Evolutionary conservation across 306 rosid species (phyloP), one percentile per base, ranked within the genome.

Genomic region (Neltuma alba): DNA sequence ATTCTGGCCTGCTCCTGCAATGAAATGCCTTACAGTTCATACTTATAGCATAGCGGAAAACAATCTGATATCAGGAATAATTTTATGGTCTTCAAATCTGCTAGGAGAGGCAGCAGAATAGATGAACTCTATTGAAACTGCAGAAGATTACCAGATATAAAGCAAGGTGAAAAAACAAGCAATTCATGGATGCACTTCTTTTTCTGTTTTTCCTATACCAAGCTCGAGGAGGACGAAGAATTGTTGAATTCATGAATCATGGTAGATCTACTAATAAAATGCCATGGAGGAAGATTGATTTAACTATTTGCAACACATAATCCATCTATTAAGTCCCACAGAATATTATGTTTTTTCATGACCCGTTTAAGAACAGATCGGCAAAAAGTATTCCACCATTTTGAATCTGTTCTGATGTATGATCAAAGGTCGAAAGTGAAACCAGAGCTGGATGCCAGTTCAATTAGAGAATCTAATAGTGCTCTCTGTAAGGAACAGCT

Each of bases 1-100:
- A 74, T 45, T 70, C 31, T 72, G 57, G 76, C 72, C 85, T 65
- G 80, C 77, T 76, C 62, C 85, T 82, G 80, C 80, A 75, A 79
- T 55, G 30, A 55, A 79, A 9, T 41, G 12, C 54, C 33, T 54
- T 47, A 6, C 74, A 45, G 15, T 21, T 74, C 41, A 73, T 23
- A 66, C 50, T 52, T 52, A 45, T 10, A 45, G 63, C 45, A 33
- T 9, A 37, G 33, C 12, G 28, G 41, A 16, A 48, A 77, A 33
- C 25, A 47, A 64, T 44, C 42, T 62, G 72, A 73, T 40, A 57
- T 38, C 28, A 25, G 60, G 47, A 54, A 60, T 44, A 23, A 34
- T 21, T 55, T 16, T 54, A 16, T 12, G 69, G 60, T 66, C 76
- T 65, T 57, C 62, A 4, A 79, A 31, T 69, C 37, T 79, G 21